These are phyloP conservation scores for Fusarium bactridioides DNA, from an alignment of 2,329 filamentous ascomycete genomes.

Conservation along the genomic window DNA sequence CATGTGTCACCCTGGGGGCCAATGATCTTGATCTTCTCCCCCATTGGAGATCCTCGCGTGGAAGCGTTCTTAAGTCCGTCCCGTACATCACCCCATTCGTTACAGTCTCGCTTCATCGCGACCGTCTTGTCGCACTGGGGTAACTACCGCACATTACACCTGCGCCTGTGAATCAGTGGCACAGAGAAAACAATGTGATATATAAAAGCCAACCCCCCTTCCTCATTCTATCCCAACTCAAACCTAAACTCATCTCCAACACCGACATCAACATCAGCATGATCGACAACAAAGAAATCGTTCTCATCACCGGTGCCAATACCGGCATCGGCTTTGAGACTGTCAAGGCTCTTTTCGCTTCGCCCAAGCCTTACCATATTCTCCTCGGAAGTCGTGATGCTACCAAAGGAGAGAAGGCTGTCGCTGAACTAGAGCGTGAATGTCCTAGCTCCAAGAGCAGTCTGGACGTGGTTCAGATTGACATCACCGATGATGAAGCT, in stretches of 20 bases:
- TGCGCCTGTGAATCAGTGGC: background rate
- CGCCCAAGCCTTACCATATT: constrained; percentile 60
- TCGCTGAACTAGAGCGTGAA: constrained; percentile 51
- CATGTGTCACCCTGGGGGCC: background rate
- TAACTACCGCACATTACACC: background rate
- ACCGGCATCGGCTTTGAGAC: constrained; percentile 67
- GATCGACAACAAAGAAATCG: constrained; percentile 46
- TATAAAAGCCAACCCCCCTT: background rate
- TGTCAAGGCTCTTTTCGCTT: constrained; percentile 61
- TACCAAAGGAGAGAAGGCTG: constrained; percentile 59
- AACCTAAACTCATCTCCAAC: background rate
- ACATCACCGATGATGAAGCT: constrained; percentile 61
- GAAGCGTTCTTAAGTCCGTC: constrained; percentile 5
- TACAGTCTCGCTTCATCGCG: background rate
- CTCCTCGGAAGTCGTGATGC: constrained; percentile 62
- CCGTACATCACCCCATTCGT: background rate
- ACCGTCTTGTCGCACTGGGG: background rate
- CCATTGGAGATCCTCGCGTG: background rate
- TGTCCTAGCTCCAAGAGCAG: constrained; percentile 50
- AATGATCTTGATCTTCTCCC: background rate
- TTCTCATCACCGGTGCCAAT: constrained; percentile 69
- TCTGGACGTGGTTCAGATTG: constrained; percentile 58
- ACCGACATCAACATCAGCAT: constrained; percentile 14
- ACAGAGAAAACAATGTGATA: background rate
- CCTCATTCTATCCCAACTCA: background rate